Percentiles rank a stretch among this genome's conserved stretches.
phyloP scores from a whole-genome alignment of 768 basidiomycete genomes.

The Lactarius sp. region DNA sequence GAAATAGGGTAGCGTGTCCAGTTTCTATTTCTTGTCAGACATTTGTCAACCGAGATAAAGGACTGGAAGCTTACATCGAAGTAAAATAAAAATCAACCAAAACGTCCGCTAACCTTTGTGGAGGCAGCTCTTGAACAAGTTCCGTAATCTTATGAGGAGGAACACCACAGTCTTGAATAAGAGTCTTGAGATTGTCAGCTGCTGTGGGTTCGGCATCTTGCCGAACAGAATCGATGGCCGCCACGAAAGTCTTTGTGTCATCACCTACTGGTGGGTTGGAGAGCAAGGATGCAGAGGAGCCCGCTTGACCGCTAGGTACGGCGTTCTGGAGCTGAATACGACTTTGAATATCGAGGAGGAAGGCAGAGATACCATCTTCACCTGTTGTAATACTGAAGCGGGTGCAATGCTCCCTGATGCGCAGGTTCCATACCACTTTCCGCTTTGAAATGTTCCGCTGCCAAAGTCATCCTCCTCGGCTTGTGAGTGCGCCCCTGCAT shows the following conservation, averaged over 20 bases:
- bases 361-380: slow-evolving; percentile 29
- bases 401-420: slow-evolving; percentile 82
- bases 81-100: slow-evolving; percentile 81
- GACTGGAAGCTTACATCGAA: slow-evolving; percentile 48
- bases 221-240: slow-evolving; percentile 39
- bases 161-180: slow-evolving; percentile 91
- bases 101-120: slow-evolving; percentile 64
- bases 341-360: background rate
- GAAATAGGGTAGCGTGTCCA: slow-evolving; percentile 92
- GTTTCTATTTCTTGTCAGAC: slow-evolving; percentile 49
- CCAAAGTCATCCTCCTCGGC: slow-evolving; percentile 73
- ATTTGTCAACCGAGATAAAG: slow-evolving; percentile 8
- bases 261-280: slow-evolving; percentile 25
- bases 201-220: slow-evolving; percentile 47
- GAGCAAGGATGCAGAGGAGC: slow-evolving; percentile 11
- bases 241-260: slow-evolving; percentile 30
- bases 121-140: slow-evolving; percentile 83
- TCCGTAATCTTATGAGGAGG: slow-evolving; percentile 88
- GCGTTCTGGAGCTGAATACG: slow-evolving; percentile 47
- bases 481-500: slow-evolving; percentile 68
- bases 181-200: slow-evolving; percentile 75
- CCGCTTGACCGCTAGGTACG: slow-evolving; percentile 36
- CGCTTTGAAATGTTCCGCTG: slow-evolving; percentile 74
- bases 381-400: slow-evolving; percentile 75
- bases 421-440: slow-evolving; percentile 81